Percentiles rank a stretch among this genome's conserved stretches.
These are phyloP conservation scores for Exophiala aquamarina DNA, from an alignment of 2,329 filamentous ascomycete genomes.

Conservation along the genomic window DNA sequence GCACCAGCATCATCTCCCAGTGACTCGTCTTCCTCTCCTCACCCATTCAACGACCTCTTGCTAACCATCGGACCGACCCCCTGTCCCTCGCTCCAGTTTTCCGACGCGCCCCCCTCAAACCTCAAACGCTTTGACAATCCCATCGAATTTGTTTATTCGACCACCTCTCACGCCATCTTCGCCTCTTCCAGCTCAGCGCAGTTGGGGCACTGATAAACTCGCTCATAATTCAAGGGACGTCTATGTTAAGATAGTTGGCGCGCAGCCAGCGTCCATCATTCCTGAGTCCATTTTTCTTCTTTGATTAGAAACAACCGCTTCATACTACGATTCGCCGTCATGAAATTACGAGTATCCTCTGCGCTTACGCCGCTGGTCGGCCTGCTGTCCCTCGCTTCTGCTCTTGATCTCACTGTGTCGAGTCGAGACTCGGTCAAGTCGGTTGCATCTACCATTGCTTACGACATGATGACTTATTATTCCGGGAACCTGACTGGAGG, in stretches of 20 bases:
- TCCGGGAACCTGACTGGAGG: conserved; percentile 33
- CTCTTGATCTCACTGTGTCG: conserved; percentile 21
- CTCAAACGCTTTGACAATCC: not conserved
- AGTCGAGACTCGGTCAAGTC: conserved; percentile 35
- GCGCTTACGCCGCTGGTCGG: conserved; percentile 24
- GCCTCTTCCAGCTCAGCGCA: too few relatives aligned
- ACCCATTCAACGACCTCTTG: too few relatives aligned
- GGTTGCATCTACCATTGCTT: conserved; percentile 33
- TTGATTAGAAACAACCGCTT: not conserved
- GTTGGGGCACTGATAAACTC: too few relatives aligned
- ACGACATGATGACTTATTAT: conserved; percentile 38
- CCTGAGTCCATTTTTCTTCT: not conserved
- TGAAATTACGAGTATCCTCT: conserved; percentile 15
- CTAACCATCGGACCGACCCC: not conserved
- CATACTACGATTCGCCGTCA: conserved; percentile 5
- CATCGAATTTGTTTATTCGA: too few relatives aligned
- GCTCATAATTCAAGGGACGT: too few relatives aligned
- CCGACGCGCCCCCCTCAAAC: conserved; percentile 3
- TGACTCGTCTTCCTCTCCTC: too few relatives aligned
- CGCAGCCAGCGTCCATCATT: not conserved
- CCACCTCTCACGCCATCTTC: too few relatives aligned
- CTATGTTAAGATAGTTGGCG: not conserved
- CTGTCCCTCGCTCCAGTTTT: not conserved
- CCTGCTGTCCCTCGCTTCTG: conserved; percentile 17
- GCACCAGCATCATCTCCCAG: not conserved